Base-by-base conservation (phyloP, 2,329 filamentous ascomycete species). In the Aspergillus transmontanensis region DNA sequence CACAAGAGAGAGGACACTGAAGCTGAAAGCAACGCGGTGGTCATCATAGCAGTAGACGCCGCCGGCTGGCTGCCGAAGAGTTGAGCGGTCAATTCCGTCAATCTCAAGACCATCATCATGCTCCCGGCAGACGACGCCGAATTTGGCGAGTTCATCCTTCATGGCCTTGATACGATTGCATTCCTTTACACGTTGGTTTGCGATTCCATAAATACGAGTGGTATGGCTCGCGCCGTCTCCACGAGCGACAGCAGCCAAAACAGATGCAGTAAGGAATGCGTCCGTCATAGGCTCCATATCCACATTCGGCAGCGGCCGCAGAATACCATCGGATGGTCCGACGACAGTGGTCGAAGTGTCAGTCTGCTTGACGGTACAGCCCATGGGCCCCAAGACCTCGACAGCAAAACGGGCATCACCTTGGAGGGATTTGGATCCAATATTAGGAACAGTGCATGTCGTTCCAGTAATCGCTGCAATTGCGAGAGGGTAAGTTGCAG, bases 271-370 rank as follows among this genome's bases (percentile, higher is more conserved):
- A 58, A 99, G 84, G 83, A 99, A 99, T 56, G 95, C 95, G 78
- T 99, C 95, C 0, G 95, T 99, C 95, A 99, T 99, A 1, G 94
- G 91, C 77, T 98, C 95, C 95, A 99, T 99, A 73, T 99, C 94
- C 32, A 99, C 89, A 63, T 94, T 90, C 21, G 88, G 81, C 14
- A 99, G 82, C 0, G 92, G 90, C 70, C 89, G 89, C 45, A 99
- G 81, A 19, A 85, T 80, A 12, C 95, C 94, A 60, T 84, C 79
- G 2, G 86, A 79, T n/a, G 95, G 95, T 1, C 95, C 95, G 10
- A 90, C 96, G 10, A 99, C 95, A 0, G 94, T 98, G 1, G 95
- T 99, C 1, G 94, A 96, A 21, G 85, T 88, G 59, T 87, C 87
- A 0, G 90, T 92, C 79, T 99, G 95, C 69, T 92, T 85, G 6